These are phyloP conservation scores for Eutrema heterophyllum DNA, from an alignment of 345 rosid species.

Conservation along the genomic window DNA sequence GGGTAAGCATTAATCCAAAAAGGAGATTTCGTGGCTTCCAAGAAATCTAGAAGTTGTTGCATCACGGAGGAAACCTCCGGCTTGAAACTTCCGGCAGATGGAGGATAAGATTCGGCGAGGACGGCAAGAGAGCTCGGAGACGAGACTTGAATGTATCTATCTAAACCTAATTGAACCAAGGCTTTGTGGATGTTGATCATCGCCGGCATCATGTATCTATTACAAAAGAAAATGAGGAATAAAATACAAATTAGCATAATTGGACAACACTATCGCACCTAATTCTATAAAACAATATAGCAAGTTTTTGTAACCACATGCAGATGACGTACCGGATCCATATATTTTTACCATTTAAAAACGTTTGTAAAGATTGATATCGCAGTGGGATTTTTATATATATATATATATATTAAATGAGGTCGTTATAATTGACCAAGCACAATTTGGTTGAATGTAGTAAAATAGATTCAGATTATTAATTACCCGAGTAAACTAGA, in stretches of 20 bases:
- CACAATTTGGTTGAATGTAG: background rate
- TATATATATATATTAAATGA: background rate
- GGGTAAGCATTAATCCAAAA: conserved; percentile 98
- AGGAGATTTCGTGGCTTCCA: conserved; percentile 56
- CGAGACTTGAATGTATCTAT: conserved; percentile 61
- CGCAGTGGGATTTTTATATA: background rate
- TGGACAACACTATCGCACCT: background rate
- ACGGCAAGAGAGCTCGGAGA: conserved; percentile 75
- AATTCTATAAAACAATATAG: background rate
- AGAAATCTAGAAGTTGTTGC: conserved; percentile 56
- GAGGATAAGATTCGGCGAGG: conserved; percentile 72
- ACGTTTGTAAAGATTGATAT: background rate
- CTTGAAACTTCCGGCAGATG: conserved; percentile 82
- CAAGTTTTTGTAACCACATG: background rate
- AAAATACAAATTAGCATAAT: background rate
- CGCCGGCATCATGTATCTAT: conserved; percentile 62
- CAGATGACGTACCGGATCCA: too few species aligned
- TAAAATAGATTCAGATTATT: background rate
- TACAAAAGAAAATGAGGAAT: background rate
- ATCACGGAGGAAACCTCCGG: conserved; percentile 46
- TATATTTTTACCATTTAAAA: too few species aligned
- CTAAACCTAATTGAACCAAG: conserved; percentile 65
- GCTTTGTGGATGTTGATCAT: conserved; percentile 67
- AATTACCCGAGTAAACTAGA: conserved; percentile 33
- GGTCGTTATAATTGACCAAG: background rate